Conservation (phyloP, 768 basidiomycete genomes). For the Trametes coccinea region DNA sequence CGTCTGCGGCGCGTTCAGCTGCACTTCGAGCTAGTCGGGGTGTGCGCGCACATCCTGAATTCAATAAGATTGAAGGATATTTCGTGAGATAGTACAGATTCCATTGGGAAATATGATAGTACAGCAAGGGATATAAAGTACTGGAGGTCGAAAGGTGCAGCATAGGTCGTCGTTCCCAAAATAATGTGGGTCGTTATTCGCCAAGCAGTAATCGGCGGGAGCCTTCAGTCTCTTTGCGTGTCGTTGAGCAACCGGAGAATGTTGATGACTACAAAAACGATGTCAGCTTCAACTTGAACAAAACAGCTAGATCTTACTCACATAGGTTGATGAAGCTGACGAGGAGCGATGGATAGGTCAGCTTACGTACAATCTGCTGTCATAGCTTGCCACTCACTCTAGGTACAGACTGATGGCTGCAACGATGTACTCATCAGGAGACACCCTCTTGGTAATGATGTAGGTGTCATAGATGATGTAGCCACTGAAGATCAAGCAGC, state of each 20-base stretch:
- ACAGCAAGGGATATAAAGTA: background rate
- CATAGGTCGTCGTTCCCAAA: background rate
- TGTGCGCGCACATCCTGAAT: background rate
- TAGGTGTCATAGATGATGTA: constrained; percentile 93
- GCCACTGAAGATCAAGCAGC: constrained; percentile 82
- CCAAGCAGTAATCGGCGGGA: background rate
- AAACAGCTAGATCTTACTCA: constrained; percentile 38
- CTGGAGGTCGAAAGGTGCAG: background rate
- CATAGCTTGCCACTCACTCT: constrained; percentile 55
- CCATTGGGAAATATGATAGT: background rate
- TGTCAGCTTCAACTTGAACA: background rate
- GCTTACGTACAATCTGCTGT: background rate
- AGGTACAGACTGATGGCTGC: constrained; percentile 93
- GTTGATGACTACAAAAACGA: constrained; percentile 60
- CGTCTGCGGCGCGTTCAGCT: no score
- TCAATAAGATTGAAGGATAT: no score
- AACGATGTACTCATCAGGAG: constrained; percentile 92
- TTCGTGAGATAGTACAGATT: background rate
- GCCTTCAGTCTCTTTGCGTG: constrained; percentile 31
- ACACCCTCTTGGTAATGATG: constrained; percentile 82
- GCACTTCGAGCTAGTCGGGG: background rate
- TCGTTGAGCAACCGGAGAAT: constrained; percentile 81
- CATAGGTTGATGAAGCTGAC: constrained; percentile 84
- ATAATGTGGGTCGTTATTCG: background rate
- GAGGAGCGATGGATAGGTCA: constrained; percentile 21